Evolutionary conservation across 2,329 filamentous ascomycete species (phyloP).

Genomic region (Myrmaecium sp.): DNA sequence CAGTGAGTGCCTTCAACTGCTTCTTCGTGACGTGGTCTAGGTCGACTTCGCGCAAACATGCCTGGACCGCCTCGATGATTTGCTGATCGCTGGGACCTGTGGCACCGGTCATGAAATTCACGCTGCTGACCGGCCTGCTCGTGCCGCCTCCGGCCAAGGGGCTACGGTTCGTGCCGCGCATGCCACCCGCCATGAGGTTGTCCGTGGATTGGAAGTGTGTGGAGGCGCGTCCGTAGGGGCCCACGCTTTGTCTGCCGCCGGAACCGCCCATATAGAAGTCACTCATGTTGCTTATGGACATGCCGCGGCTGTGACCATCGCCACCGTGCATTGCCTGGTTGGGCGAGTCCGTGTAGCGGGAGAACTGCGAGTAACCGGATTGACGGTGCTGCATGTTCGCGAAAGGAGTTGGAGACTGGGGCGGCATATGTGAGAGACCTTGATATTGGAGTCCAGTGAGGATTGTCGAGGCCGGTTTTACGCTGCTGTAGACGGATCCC

Average conservation of each 20-base stretch:
- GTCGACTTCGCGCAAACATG: constrained; percentile 73
- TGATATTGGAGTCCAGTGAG: constrained; percentile 62
- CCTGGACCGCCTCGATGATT: constrained; percentile 72
- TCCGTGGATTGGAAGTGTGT: constrained; percentile 21
- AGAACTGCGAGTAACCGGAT: constrained; percentile 51
- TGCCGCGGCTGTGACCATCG: constrained; percentile 28
- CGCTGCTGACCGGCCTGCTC: constrained; percentile 35
- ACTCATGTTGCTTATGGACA: constrained; percentile 42
- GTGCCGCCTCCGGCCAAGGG: constrained; percentile 28
- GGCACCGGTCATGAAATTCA: constrained; percentile 40
- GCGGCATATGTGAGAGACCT: constrained; percentile 55
- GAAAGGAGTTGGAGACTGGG: constrained; percentile 58
- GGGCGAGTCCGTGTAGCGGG: constrained; percentile 47
- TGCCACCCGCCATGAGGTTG: constrained; percentile 18
- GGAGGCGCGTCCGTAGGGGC: constrained; percentile 27
- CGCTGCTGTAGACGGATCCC: constrained; percentile 87
- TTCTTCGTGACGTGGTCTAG: constrained; percentile 98
- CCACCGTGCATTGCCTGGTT: too few relatives aligned
- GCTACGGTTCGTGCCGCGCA: constrained; percentile 25
- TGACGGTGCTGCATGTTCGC: constrained; percentile 44
- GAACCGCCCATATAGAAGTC: constrained; percentile 18
- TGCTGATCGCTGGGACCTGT: constrained; percentile 59
- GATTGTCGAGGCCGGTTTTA: constrained; percentile 71
- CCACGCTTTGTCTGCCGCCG: constrained; percentile 18
- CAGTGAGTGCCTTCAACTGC: constrained; percentile 68